These are phyloP conservation scores for Penicillium waksmanii DNA, from an alignment of 495 filamentous ascomycete genomes.

Conservation along the genomic window DNA sequence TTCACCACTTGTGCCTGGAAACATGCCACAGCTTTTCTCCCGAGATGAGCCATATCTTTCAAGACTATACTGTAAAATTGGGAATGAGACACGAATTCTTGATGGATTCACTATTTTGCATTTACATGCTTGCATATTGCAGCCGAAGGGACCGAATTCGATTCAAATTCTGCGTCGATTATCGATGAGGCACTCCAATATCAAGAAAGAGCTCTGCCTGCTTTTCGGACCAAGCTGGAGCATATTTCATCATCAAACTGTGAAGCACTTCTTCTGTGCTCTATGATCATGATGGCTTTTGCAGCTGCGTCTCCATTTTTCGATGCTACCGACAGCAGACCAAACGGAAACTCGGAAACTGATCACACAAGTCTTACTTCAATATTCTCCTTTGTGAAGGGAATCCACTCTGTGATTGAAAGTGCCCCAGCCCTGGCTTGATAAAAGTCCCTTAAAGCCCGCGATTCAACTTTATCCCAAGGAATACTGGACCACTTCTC, in stretches of 20 bases:
- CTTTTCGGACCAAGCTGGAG: conserved; percentile 3
- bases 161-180: not conserved
- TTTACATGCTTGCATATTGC: conserved; percentile 9
- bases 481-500: not conserved
- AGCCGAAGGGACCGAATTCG: not conserved
- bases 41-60: not conserved
- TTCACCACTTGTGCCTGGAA: conserved; percentile 11
- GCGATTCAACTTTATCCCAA: conserved; percentile 1
- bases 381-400: conserved; percentile 16
- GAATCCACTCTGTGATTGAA: conserved; percentile 17
- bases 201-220: conserved; percentile 6
- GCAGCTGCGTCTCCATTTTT: conserved; percentile 1
- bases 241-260: conserved; percentile 1
- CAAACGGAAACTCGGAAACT: too few relatives aligned
- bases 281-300: conserved; percentile 11
- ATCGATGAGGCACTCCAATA: conserved; percentile 4
- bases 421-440: conserved; percentile 20
- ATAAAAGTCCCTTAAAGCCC: conserved; percentile 9
- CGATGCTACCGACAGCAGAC: not conserved
- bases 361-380: conserved; percentile 10
- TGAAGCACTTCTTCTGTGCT: conserved; percentile 9
- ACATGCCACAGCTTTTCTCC: conserved; percentile 8
- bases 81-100: conserved; percentile 1
- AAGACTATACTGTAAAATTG: conserved; percentile 2
- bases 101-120: conserved; percentile 8